These are phyloP conservation scores for Hondaea fermentalgiana DNA, from an alignment of 108 stramenopile species.

Conservation along the genomic window DNA sequence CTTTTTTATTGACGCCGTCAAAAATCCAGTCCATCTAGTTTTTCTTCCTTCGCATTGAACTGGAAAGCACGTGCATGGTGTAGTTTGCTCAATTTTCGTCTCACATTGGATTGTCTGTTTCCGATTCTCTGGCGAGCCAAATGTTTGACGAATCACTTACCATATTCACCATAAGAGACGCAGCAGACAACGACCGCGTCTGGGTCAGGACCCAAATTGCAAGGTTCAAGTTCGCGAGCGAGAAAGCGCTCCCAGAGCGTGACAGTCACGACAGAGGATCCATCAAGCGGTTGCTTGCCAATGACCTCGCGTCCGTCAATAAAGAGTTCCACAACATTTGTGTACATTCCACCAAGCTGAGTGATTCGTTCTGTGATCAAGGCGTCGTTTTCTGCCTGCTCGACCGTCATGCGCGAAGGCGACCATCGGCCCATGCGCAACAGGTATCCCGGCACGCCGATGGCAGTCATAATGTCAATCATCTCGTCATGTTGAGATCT, in stretches of 20 bases:
- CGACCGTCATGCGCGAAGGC: not conserved
- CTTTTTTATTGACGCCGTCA: no score
- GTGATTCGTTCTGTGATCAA: not conserved
- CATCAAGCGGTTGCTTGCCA: not conserved
- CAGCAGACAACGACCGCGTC: not conserved
- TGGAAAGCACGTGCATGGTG: no score
- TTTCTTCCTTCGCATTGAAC: no score
- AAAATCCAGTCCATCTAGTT: no score
- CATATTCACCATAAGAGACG: not conserved
- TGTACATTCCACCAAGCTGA: slow-evolving; percentile 6
- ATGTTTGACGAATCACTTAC: not conserved
- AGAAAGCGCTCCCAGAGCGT: not conserved
- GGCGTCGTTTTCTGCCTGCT: not conserved
- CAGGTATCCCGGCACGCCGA: not conserved
- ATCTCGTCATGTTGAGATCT: not conserved
- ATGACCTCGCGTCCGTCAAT: not conserved
- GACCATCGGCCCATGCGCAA: not conserved
- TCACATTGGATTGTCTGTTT: no score
- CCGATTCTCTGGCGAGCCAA: no score
- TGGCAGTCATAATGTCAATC: not conserved
- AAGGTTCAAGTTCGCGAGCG: not conserved
- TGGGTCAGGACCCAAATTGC: not conserved
- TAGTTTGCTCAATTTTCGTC: no score
- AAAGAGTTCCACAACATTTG: not conserved
- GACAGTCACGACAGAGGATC: not conserved